A percentile compares a stretch with the other conserved stretches of the same genome.
Conservation (phyloP, 306 rosid species). For the Prunus kanzakura region DNA sequence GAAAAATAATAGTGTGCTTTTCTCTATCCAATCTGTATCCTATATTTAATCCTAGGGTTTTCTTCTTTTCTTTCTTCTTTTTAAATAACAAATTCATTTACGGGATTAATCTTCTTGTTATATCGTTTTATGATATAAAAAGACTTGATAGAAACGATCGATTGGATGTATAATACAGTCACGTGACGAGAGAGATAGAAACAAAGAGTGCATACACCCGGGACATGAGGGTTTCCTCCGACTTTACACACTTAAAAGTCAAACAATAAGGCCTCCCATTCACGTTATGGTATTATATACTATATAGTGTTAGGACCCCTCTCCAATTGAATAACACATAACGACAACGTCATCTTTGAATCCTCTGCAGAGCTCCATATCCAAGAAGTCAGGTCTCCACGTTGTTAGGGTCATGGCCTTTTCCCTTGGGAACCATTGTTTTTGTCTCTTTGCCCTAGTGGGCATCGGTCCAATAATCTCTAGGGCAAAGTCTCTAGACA, state of each 20-base stretch:
- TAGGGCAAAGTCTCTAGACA: neutral
- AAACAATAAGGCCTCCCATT: neutral
- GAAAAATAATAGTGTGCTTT: neutral
- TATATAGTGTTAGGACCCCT: too few species aligned
- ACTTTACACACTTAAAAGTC: neutral
- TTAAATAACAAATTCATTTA: too few species aligned
- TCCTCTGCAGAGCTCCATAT: neutral
- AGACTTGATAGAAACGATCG: accelerated
- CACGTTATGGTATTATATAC: too few species aligned
- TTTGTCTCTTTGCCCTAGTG: neutral
- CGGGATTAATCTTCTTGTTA: neutral
- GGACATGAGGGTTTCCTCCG: neutral
- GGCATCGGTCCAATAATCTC: neutral
- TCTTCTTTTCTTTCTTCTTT: too few species aligned
- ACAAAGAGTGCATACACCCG: too few species aligned
- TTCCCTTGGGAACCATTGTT: neutral
- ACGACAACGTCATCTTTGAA: neutral
- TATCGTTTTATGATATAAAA: neutral
- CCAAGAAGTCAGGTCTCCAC: neutral
- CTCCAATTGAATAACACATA: neutral
- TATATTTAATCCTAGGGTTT: too few species aligned
- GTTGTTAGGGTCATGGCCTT: neutral
- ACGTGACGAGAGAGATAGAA: accelerated
- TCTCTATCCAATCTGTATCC: neutral
- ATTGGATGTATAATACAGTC: too few species aligned